These are phyloP conservation scores for Zygoascus meyerae DNA, from an alignment of 1,139 yeast species.

Conservation along the genomic window DNA sequence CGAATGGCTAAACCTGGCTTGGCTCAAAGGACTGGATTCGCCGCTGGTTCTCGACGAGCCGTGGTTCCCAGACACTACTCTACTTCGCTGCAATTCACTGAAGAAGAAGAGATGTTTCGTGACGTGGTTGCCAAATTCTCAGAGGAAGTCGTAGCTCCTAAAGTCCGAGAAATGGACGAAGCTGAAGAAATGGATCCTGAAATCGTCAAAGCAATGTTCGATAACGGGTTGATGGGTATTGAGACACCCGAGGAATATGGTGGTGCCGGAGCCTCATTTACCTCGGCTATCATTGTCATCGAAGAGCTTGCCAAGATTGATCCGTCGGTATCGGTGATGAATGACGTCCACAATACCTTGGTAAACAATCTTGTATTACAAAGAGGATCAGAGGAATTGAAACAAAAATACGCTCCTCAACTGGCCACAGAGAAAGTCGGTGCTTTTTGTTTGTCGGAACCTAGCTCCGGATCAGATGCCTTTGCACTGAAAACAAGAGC, in stretches of 20 bases:
- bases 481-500: slow-evolving; percentile 40
- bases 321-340: slow-evolving; percentile 40
- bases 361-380: slow-evolving; percentile 39
- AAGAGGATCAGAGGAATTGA: slow-evolving; percentile 35
- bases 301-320: slow-evolving; percentile 43
- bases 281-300: slow-evolving; percentile 41
- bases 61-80: slow-evolving; percentile 1
- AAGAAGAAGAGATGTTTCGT: slow-evolving; percentile 39
- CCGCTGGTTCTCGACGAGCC: neutral
- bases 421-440: slow-evolving; percentile 37
- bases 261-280: slow-evolving; percentile 43
- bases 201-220: slow-evolving; percentile 36
- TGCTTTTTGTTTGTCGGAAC: slow-evolving; percentile 39
- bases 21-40: neutral
- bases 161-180: slow-evolving; percentile 41
- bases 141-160: slow-evolving; percentile 37
- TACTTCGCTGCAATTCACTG: slow-evolving; percentile 30
- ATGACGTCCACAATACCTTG: slow-evolving; percentile 43
- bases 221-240: slow-evolving; percentile 40
- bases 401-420: slow-evolving; percentile 37
- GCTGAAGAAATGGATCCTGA: slow-evolving; percentile 37
- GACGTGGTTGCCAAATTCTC: slow-evolving; percentile 39
- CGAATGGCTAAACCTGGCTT: neutral
- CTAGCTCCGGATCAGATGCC: slow-evolving; percentile 43
- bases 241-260: slow-evolving; percentile 43